Percentiles rank a stretch among this genome's conserved stretches.
phyloP scores from a whole-genome alignment of 148 eudicot species.

The Tetragonia tetragonoides region DNA sequence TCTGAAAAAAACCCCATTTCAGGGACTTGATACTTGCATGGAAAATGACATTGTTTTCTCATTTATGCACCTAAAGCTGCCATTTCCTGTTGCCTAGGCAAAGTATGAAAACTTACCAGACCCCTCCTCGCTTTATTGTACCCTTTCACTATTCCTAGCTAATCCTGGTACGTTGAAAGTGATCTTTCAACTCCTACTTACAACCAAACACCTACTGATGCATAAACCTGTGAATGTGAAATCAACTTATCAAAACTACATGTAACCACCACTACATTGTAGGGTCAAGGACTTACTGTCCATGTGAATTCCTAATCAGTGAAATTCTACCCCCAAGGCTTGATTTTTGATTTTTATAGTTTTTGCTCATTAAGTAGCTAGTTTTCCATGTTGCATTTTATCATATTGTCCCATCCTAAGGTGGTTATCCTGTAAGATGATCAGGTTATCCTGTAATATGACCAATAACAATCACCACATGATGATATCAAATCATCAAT shows the following conservation, averaged over 20 bases:
- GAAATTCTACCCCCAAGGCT: neutral
- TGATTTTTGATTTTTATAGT: neutral
- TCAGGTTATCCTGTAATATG: too few species aligned
- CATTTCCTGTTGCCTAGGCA: constrained; percentile 17
- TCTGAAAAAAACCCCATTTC: constrained; percentile 29
- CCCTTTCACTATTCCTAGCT: constrained; percentile 2
- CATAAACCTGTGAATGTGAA: neutral
- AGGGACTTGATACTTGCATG: constrained; percentile 28
- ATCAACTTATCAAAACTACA: constrained; percentile 1
- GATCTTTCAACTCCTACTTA: constrained; percentile 28
- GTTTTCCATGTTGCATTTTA: too few species aligned
- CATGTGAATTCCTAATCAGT: neutral
- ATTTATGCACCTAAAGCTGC: constrained; percentile 23
- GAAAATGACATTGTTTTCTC: constrained; percentile 23
- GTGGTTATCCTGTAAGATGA: too few species aligned
- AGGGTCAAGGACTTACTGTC: neutral
- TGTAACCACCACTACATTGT: neutral
- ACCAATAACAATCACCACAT: too few species aligned
- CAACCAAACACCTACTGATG: neutral
- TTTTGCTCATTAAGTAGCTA: too few species aligned
- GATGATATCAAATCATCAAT: neutral
- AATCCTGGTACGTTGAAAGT: constrained; percentile 27
- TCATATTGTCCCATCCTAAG: too few species aligned
- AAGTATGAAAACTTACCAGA: constrained; percentile 12
- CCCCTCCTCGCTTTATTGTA: neutral